phyloP scores from a whole-genome alignment of 2,329 filamentous ascomycete species.

The Teratosphaeria viscida region DNA sequence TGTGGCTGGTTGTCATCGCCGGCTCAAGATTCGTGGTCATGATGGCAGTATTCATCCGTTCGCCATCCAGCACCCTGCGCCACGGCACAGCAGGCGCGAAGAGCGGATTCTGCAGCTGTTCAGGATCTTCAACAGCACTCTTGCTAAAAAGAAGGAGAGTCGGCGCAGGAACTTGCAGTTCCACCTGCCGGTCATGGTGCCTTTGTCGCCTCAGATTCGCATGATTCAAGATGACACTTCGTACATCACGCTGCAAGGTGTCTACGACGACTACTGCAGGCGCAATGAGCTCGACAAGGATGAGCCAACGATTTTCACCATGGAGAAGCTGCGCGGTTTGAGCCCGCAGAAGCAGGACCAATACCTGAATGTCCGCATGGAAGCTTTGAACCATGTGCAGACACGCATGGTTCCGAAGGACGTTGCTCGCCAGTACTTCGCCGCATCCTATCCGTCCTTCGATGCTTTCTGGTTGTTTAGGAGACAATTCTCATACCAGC shows the following conservation, averaged over 20 bases:
- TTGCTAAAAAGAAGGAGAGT: constrained; percentile 89
- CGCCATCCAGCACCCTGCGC: constrained; percentile 90
- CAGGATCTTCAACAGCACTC: constrained; percentile 88
- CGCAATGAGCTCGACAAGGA: constrained; percentile 83
- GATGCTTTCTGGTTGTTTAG: constrained; percentile 98
- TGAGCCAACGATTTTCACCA: constrained; percentile 86
- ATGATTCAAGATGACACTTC: constrained; percentile 93
- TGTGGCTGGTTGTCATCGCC: constrained; percentile 81
- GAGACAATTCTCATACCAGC: constrained; percentile 90
- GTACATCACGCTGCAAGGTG: constrained; percentile 85
- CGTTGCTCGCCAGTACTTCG: constrained; percentile 80
- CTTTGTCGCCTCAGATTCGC: constrained; percentile 84
- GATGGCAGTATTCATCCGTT: constrained; percentile 97
- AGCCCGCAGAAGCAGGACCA: constrained; percentile 50
- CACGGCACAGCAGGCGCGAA: constrained; percentile 82
- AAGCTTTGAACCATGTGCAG: constrained; percentile 91
- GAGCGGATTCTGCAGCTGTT: constrained; percentile 94
- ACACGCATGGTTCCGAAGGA: constrained; percentile 82
- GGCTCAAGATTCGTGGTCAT: constrained; percentile 91
- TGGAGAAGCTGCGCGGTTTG: constrained; percentile 80
- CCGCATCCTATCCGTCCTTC: constrained; percentile 74
- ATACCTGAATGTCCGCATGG: constrained; percentile 44
- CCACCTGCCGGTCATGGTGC: constrained; percentile 90
- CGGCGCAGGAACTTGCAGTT: constrained; percentile 90
- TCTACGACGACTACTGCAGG: constrained; percentile 94